Percentiles rank a stretch among this genome's conserved stretches.
Conservation (phyloP, 2,329 filamentous ascomycete species). For the Calonectria ilicicola region DNA sequence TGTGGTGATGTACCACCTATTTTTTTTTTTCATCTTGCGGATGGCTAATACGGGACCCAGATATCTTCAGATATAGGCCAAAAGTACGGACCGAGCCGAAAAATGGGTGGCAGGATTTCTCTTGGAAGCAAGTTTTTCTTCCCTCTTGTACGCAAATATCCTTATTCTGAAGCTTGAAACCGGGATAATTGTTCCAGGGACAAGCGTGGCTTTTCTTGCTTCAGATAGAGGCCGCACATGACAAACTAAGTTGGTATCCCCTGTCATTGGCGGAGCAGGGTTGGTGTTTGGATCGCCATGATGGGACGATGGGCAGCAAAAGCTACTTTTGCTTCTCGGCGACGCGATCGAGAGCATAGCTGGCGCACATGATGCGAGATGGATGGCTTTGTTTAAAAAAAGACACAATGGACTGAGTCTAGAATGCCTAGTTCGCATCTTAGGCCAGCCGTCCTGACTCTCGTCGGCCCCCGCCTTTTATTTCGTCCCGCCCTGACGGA, state of each 20-base stretch:
- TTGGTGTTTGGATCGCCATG: slow-evolving; percentile 8
- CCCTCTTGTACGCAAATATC: neutral
- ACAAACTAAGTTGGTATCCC: slow-evolving; percentile 8
- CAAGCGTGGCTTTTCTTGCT: neutral
- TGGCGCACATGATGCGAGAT: neutral
- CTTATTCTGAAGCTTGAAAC: neutral
- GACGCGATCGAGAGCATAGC: neutral
- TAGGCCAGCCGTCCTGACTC: neutral
- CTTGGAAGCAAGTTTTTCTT: neutral
- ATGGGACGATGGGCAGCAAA: slow-evolving; percentile 15
- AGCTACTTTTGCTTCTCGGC: neutral
- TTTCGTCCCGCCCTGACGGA: slow-evolving; percentile 1
- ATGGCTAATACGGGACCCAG: neutral
- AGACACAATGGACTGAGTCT: neutral
- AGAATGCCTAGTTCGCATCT: neutral
- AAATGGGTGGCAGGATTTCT: neutral
- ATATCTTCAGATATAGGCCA: neutral
- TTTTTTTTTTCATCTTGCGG: too few relatives aligned
- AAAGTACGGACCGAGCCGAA: slow-evolving; percentile 10
- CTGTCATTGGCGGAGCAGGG: slow-evolving; percentile 15
- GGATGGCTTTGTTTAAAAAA: neutral
- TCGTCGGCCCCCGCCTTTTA: neutral
- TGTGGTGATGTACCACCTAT: too few relatives aligned
- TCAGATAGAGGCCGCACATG: slow-evolving; percentile 2
- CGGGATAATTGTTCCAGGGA: neutral